Percentiles rank a stretch among this genome's conserved stretches.
These are phyloP conservation scores for Closterium sp. DNA, from an alignment of 139 green algal species.

Conservation along the genomic window DNA sequence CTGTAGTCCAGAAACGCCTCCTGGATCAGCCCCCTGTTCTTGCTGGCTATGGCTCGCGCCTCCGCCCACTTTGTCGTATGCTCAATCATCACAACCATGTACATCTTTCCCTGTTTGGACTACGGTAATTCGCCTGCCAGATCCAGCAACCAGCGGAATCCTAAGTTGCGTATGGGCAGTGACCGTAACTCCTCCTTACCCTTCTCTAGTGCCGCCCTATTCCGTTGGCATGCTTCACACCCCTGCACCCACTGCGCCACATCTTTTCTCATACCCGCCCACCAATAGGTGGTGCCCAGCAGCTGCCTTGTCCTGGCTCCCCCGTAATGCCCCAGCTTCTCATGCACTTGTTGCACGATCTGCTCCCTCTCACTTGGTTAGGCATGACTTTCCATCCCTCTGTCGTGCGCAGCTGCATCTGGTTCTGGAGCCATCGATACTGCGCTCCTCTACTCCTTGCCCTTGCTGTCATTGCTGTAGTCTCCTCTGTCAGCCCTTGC, in stretches of 20 bases:
- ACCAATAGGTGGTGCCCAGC: background rate
- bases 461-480: background rate
- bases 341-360: background rate
- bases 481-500: background rate
- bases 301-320: background rate
- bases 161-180: background rate
- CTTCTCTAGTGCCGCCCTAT: no score
- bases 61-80: slow-evolving; percentile 44
- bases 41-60: slow-evolving; percentile 19
- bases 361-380: no score
- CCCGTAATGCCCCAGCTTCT: slow-evolving; percentile 6
- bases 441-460: background rate
- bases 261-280: background rate
- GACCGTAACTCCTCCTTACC: background rate
- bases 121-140: slow-evolving; percentile 7
- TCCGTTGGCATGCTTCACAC: background rate
- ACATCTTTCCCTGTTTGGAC: slow-evolving; percentile 11
- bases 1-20: slow-evolving; percentile 12
- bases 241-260: background rate
- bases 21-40: background rate
- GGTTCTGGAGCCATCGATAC: background rate
- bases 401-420: background rate
- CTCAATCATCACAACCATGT: slow-evolving; percentile 49
- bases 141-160: slow-evolving; percentile 15
- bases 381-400: background rate